Evolutionary conservation across 495 filamentous ascomycete species (phyloP).

Genomic region (Aspergillus heteromorphus): DNA sequence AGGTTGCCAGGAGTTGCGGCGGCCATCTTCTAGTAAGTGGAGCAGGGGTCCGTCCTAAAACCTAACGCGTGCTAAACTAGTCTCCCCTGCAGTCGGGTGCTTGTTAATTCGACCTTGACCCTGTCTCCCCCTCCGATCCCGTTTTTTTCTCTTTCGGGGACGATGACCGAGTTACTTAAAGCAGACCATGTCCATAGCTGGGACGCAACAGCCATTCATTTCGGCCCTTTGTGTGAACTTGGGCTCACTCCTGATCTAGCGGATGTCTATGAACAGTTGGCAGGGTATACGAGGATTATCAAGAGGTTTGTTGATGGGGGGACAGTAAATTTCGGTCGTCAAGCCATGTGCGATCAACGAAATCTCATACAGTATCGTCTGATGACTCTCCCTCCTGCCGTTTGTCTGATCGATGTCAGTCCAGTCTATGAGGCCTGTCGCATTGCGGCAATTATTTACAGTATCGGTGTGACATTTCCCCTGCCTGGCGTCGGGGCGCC

Average conservation of each 20-base stretch:
- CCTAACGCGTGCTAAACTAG: not conserved
- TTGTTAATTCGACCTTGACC: slow-evolving; percentile 4
- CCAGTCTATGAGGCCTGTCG: slow-evolving; percentile 4
- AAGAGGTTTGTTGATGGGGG: not conserved
- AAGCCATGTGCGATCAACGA: not conserved
- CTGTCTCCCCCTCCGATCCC: not conserved
- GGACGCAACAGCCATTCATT: not conserved
- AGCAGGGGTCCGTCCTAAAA: not conserved
- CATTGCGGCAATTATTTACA: not conserved
- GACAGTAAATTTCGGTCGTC: not conserved
- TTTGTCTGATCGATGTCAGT: not conserved
- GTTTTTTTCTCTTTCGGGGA: not conserved
- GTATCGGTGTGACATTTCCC: slow-evolving; percentile 5
- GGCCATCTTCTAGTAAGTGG: slow-evolving; percentile 4
- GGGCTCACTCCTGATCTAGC: not conserved
- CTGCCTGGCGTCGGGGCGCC: slow-evolving; percentile 1
- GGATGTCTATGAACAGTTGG: not conserved
- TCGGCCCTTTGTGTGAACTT: not conserved
- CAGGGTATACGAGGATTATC: not conserved
- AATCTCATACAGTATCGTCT: slow-evolving; percentile 1
- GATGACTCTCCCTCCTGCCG: not conserved
- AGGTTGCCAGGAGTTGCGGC: slow-evolving; percentile 1
- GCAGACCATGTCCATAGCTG: not conserved
- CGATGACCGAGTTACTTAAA: not conserved
- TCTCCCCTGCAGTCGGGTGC: not conserved